Evolutionary conservation across 164 flowering plant species (phyloP), one percentile per base, ranked within the genome.

Genomic region (Berberis vulgaris): DNA sequence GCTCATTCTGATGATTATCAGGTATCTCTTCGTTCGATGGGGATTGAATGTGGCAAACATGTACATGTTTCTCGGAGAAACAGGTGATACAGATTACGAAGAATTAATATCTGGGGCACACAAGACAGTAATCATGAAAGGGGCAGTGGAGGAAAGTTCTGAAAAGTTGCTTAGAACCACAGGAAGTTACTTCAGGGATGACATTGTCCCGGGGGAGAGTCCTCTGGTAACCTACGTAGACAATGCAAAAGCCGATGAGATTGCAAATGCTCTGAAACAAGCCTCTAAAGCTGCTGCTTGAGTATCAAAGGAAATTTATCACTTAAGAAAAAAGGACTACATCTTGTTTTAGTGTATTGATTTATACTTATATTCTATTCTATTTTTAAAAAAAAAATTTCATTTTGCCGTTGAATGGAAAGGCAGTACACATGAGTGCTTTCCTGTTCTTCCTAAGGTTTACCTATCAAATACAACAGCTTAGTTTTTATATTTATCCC

Each of bases 11-110:
- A 26, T 50, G 12, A 5, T 50, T 50, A 50, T 4, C 11, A 88
- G 99, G 87, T 91, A 91, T 77, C 80, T 94, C 3, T 91, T 89
- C 50, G 97, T 91, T 7, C 91, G 99, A 3, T 94, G 99, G 97
- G 83, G 91, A 65, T 45, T 91, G 71, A 87, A 89, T 40, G 87
- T 91, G 1, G 82, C 96, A 26, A 91, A 89, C 76, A 87, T 94
- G 96, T 86, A 59, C 53, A 93, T 94, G 46, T 57, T 94, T 63
- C 80, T 87, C 6, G 97, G 99, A 1, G 99, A 91, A 65, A 77
- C 78, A 0, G 97, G 97, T 2, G 99, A 94, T 64, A 87, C 97
- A 0, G 99, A 94, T 64, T 76, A 87, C 60, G 99, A 94, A 62
- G 99, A 89, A 66, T 67, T 91, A 66, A 83, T 85, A 58, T 76